phyloP scores from a whole-genome alignment of 1,139 yeast species.

The Wickerhamiella infanticola region DNA sequence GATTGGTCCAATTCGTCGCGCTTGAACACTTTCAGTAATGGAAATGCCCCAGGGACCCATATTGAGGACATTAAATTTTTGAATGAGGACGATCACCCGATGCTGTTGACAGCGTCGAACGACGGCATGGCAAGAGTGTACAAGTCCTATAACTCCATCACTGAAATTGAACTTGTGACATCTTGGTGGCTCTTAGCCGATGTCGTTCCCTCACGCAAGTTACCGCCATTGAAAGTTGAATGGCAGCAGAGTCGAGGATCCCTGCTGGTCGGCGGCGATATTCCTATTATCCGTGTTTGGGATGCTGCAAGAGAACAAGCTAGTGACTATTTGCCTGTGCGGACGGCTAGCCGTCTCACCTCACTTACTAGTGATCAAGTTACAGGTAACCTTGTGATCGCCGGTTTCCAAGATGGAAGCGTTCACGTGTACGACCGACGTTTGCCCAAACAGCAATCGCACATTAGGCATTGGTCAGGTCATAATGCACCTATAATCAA shows the following conservation, averaged over 20 bases:
- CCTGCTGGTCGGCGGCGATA: slow-evolving; percentile 86
- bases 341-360: slow-evolving; percentile 81
- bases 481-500: slow-evolving; percentile 54
- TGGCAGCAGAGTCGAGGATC: slow-evolving; percentile 98
- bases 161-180: slow-evolving; percentile 48
- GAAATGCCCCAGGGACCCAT: slow-evolving; percentile 74
- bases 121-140: slow-evolving; percentile 87
- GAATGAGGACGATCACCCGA: slow-evolving; percentile 84
- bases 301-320: slow-evolving; percentile 92
- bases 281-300: slow-evolving; percentile 81
- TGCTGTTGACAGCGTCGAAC: slow-evolving; percentile 74
- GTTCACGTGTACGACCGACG: slow-evolving; percentile 82
- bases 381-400: slow-evolving; percentile 79
- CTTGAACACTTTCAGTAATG: slow-evolving; percentile 61
- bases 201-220: slow-evolving; percentile 47
- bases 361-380: slow-evolving; percentile 89
- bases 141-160: slow-evolving; percentile 50
- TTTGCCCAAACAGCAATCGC: slow-evolving; percentile 66
- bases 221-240: slow-evolving; percentile 65
- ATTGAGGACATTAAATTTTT: slow-evolving; percentile 75
- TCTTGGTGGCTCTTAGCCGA: slow-evolving; percentile 94
- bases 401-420: slow-evolving; percentile 91
- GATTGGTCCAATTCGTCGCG: slow-evolving; percentile 58
- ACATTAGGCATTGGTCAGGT: slow-evolving; percentile 62
- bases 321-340: slow-evolving; percentile 74